Base-by-base conservation (phyloP, 768 basidiomycete species). In the Hirschioporus abietinus region DNA sequence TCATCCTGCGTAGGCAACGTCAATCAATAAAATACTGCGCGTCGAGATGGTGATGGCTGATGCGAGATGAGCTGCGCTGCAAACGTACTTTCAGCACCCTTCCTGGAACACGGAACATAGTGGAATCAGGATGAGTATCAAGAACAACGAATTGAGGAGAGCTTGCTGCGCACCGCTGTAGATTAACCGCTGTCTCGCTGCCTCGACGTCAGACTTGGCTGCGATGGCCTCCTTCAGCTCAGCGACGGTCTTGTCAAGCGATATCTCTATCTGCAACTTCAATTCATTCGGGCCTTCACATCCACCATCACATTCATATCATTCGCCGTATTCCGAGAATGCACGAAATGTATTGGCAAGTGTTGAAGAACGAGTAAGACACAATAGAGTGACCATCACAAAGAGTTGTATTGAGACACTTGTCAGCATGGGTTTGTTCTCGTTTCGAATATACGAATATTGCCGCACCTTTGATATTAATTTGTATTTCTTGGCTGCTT, bases 161-260 rank as follows among this genome's bases (percentile, higher is more conserved):
- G 64, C 60, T 34, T 65, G 26, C 9, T 64, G 15, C 84, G 71
- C 69, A 85, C 95, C 96, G 36, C 92, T 92, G 77, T 96, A 99
- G 70, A 99, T 99, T 69, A 99, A 80, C 36, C 96, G 80, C 76
- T 97, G 96, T 64, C 92, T 80, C 63, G 93, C 93, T 17, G 93
- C 92, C 70, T 88, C 86, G 26, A 96, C 93, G 72, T 95, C 88
- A 1, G 91, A 89, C 79, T 93, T 88, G 30, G 81, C 88, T 8
- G 95, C 91, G 78, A 99, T 93, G 35, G 88, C 88, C 68, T 88
- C 84, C 82, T 99, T 99, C 74, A 99, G 88, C 69, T 99, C 94
- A 62, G 82, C 78, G 26, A 99, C 95, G 0, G 90, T 91, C 81
- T 96, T 94, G 76, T 90, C 88, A 1, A 88, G 83, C 63, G 83